Evolutionary conservation across 805 yeast genomes (phyloP).

Genomic region (Clavispora carvajalis): DNA sequence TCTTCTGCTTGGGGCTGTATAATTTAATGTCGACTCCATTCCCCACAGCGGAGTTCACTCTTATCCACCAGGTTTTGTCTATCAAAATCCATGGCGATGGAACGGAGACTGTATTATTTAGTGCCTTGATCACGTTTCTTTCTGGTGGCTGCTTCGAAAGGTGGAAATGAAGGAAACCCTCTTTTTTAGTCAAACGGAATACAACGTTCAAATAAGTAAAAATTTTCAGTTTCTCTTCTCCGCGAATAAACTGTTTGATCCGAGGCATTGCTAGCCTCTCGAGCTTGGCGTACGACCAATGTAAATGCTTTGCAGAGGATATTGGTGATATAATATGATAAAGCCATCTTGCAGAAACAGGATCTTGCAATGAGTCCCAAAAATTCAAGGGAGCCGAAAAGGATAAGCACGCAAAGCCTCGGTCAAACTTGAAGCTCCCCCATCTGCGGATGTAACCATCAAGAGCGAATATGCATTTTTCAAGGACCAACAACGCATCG

Average conservation of each 20-base stretch:
- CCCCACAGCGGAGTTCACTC: not conserved
- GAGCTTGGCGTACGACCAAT: slow-evolving; percentile 37
- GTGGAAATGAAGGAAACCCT: not conserved
- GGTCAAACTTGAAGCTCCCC: slow-evolving; percentile 1
- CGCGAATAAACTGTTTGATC: slow-evolving; percentile 9
- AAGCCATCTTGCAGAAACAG: slow-evolving; percentile 26
- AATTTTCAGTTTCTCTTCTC: not conserved
- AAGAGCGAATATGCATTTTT: slow-evolving; percentile 1
- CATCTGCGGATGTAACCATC: not conserved
- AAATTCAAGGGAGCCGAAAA: slow-evolving; percentile 8
- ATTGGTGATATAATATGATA: slow-evolving; percentile 22
- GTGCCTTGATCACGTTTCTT: not conserved
- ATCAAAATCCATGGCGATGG: slow-evolving; percentile 7
- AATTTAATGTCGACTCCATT: not conserved
- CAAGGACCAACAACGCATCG: slow-evolving; percentile 2
- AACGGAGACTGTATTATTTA: not conserved
- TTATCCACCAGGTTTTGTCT: slow-evolving; percentile 15
- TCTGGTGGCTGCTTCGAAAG: slow-evolving; percentile 6
- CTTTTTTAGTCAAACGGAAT: slow-evolving; percentile 1
- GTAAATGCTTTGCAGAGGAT: slow-evolving; percentile 30
- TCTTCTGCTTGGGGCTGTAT: not conserved
- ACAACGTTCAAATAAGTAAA: slow-evolving; percentile 11
- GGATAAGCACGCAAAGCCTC: slow-evolving; percentile 6
- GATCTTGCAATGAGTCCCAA: slow-evolving; percentile 7
- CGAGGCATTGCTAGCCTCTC: slow-evolving; percentile 28